Percentiles rank a stretch among this genome's conserved stretches.
phyloP scores from a whole-genome alignment of 495 filamentous ascomycete species.

The Penicillium angulare region DNA sequence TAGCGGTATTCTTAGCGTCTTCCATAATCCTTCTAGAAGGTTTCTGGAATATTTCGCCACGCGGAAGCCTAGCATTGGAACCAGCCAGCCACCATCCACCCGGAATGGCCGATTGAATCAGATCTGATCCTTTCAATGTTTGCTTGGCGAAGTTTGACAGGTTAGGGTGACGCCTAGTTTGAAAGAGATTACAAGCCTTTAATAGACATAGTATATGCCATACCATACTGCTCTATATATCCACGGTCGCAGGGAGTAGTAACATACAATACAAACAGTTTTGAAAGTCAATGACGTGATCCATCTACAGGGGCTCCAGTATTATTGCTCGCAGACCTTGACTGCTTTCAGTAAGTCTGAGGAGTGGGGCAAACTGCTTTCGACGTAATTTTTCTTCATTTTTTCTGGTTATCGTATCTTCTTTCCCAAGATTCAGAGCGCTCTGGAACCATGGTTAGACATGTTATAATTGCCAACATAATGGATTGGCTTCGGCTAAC shows the following conservation, averaged over 20 bases:
- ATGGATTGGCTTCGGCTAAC: too few relatives aligned
- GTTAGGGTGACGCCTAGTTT: not conserved
- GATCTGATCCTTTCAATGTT: not conserved
- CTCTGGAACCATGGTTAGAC: too few relatives aligned
- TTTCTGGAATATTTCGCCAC: conserved; percentile 31
- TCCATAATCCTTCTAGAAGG: conserved; percentile 38
- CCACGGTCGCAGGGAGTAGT: not conserved
- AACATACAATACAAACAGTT: not conserved
- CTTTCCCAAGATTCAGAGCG: too few relatives aligned
- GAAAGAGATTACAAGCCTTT: too few relatives aligned
- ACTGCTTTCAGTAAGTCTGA: conserved; percentile 7
- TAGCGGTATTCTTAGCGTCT: conserved; percentile 24
- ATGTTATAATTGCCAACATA: too few relatives aligned
- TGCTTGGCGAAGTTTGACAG: not conserved
- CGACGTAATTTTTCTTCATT: too few relatives aligned
- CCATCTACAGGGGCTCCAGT: too few relatives aligned
- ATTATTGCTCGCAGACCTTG: conserved; percentile 1
- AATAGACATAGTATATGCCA: not conserved
- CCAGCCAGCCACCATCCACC: not conserved
- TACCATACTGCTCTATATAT: not conserved
- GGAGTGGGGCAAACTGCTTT: not conserved
- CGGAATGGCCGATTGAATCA: not conserved
- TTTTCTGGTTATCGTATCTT: too few relatives aligned
- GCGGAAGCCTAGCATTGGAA: not conserved
- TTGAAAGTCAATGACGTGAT: conserved; percentile 25